phyloP scores from a whole-genome alignment of 2,329 filamentous ascomycete genomes.

The Colletotrichum filicis region DNA sequence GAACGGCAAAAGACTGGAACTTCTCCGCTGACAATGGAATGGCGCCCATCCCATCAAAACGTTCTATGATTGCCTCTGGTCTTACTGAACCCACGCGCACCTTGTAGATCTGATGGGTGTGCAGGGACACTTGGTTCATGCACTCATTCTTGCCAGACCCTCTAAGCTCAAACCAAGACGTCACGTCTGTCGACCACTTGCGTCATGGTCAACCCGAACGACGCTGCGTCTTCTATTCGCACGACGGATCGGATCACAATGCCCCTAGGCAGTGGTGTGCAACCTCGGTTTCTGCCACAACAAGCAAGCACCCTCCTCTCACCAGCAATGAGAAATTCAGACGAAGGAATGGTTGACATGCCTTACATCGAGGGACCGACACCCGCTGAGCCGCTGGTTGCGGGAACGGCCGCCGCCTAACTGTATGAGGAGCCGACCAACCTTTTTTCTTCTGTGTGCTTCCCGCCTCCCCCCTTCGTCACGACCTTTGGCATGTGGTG shows the following conservation, averaged over 20 bases:
- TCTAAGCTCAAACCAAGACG: not conserved
- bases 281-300: not conserved
- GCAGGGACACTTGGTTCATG: slow-evolving; percentile 25
- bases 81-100: not conserved
- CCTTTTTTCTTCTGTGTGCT: not conserved
- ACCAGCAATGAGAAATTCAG: slow-evolving; percentile 4
- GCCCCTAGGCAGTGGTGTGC: not conserved
- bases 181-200: slow-evolving; percentile 1
- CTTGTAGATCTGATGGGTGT: not conserved
- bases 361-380: not conserved
- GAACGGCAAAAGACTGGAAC: not conserved
- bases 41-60: not conserved
- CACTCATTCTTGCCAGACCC: not conserved
- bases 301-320: slow-evolving; percentile 25
- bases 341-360: not conserved
- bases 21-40: not conserved
- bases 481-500: not conserved
- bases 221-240: not conserved
- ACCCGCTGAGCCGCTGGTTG: not conserved
- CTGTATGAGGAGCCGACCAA: not conserved
- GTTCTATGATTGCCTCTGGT: slow-evolving; percentile 5
- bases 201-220: slow-evolving; percentile 13
- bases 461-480: not conserved
- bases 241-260: not conserved
- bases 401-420: slow-evolving; percentile 28